Evolutionary conservation across 176 grass and related monocot genomes (phyloP).

Genomic region (Ensete ventricosum): DNA sequence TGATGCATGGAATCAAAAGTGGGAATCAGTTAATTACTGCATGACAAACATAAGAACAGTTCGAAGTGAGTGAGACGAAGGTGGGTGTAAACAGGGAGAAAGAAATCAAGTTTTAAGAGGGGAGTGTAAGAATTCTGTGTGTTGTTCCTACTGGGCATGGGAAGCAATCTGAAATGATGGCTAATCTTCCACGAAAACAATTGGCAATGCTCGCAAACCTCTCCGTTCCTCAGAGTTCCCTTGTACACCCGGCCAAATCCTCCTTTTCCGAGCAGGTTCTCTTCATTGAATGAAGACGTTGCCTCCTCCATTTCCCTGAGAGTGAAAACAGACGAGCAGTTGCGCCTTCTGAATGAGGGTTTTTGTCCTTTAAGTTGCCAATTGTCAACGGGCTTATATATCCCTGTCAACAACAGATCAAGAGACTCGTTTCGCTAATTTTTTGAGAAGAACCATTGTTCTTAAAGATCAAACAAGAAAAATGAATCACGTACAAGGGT

Average conservation of each 20-base stretch:
- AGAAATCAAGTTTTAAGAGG: no score
- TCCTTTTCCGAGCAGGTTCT: constrained; percentile 80
- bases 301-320: constrained; percentile 98
- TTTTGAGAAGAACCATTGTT: neutral
- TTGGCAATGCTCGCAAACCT: constrained; percentile 33
- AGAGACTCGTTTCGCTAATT: constrained; percentile 4
- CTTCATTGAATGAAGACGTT: constrained; percentile 57
- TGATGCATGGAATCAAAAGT: no score
- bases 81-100: no score
- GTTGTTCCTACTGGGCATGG: no score
- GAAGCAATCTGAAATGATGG: no score
- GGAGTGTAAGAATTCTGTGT: no score
- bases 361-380: constrained; percentile 69
- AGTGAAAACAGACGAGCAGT: constrained; percentile 81
- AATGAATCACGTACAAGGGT: constrained; percentile 63
- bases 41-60: no score
- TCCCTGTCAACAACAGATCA: constrained; percentile 41
- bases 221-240: constrained; percentile 68
- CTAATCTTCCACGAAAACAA: no score
- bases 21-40: no score
- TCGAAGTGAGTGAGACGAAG: no score
- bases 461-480: neutral
- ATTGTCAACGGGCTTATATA: constrained; percentile 78
- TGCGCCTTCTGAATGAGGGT: constrained; percentile 39
- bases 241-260: constrained; percentile 96